Evolutionary conservation across 305 asterid genomes (phyloP).

Genomic region (Fraxinus sp.): DNA sequence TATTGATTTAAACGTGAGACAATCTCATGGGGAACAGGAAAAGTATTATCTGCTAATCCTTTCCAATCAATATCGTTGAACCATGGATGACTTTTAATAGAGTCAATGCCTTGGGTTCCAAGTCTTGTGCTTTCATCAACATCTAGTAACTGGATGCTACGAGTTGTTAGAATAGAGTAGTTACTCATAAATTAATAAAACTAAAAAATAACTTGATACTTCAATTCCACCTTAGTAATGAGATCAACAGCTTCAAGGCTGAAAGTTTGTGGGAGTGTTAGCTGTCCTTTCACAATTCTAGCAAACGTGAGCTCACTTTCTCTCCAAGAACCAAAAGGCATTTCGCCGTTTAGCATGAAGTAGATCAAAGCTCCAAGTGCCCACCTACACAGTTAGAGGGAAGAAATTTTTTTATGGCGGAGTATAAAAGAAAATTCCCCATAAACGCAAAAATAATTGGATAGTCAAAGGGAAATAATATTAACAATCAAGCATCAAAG

Average conservation of each 20-base stretch:
- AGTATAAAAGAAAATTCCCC: not conserved
- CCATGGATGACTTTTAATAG: slow-evolving; percentile 85
- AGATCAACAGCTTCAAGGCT: slow-evolving; percentile 75
- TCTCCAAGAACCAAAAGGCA: slow-evolving; percentile 98
- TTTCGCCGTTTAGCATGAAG: slow-evolving; percentile 92
- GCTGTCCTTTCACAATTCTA: slow-evolving; percentile 80
- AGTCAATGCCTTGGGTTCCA: slow-evolving; percentile 67
- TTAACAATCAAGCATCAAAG: not conserved
- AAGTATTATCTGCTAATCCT: slow-evolving; percentile 44
- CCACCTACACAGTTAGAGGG: slow-evolving; percentile 61
- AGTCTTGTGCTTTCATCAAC: slow-evolving; percentile 79
- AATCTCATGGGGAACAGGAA: slow-evolving; percentile 58
- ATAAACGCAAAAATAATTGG: not conserved
- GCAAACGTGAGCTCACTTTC: slow-evolving; percentile 87
- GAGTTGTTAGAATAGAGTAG: slow-evolving; percentile 12
- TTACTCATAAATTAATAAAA: slow-evolving; percentile 6
- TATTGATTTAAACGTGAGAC: slow-evolving; percentile 61
- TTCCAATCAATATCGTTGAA: slow-evolving; percentile 72
- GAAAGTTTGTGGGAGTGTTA: slow-evolving; percentile 65
- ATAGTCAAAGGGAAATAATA: not conserved
- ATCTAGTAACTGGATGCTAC: slow-evolving; percentile 65
- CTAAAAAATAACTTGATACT: slow-evolving; percentile 7
- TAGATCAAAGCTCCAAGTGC: slow-evolving; percentile 85
- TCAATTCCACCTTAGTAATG: slow-evolving; percentile 60
- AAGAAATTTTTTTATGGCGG: slow-evolving; percentile 16